phyloP scores from a whole-genome alignment of 2,329 filamentous ascomycete species.

The Phialophora chinensis region DNA sequence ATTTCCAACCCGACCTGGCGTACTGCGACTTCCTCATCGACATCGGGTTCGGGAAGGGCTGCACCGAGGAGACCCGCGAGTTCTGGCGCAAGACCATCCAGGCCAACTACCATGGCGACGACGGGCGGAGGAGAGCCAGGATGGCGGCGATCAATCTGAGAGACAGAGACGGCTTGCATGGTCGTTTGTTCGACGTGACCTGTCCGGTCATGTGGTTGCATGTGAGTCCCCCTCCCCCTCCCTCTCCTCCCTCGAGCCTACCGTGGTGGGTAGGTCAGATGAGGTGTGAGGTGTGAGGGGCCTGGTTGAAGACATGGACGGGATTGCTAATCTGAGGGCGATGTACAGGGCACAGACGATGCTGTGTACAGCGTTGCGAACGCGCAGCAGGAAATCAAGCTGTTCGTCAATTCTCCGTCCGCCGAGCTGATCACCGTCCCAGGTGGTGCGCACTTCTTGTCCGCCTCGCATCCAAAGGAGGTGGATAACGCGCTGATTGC shows the following conservation, averaged over 20 bases:
- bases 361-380: constrained; percentile 51
- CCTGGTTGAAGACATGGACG: no score
- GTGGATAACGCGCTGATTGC: constrained; percentile 52
- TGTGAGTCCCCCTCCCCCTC: constrained; percentile 39
- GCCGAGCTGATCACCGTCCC: constrained; percentile 53
- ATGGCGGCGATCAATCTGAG: constrained; percentile 59
- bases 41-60: constrained; percentile 55
- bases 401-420: constrained; percentile 54
- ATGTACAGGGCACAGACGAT: constrained; percentile 49
- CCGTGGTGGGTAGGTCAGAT: background rate
- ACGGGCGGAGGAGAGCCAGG: constrained; percentile 53
- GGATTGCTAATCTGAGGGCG: constrained; percentile 11
- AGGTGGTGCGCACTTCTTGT: constrained; percentile 59
- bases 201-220: constrained; percentile 61
- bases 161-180: constrained; percentile 56
- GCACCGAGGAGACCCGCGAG: constrained; percentile 45
- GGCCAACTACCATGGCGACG: constrained; percentile 56
- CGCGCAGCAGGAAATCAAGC: constrained; percentile 55
- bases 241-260: background rate
- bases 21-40: constrained; percentile 56
- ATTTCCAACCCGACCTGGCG: constrained; percentile 51
- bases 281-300: background rate
- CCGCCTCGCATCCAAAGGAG: constrained; percentile 53
- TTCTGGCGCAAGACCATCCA: constrained; percentile 56
- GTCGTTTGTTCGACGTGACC: constrained; percentile 53